phyloP scores from a whole-genome alignment of 2,329 filamentous ascomycete genomes.

The Colletotrichum salicis region DNA sequence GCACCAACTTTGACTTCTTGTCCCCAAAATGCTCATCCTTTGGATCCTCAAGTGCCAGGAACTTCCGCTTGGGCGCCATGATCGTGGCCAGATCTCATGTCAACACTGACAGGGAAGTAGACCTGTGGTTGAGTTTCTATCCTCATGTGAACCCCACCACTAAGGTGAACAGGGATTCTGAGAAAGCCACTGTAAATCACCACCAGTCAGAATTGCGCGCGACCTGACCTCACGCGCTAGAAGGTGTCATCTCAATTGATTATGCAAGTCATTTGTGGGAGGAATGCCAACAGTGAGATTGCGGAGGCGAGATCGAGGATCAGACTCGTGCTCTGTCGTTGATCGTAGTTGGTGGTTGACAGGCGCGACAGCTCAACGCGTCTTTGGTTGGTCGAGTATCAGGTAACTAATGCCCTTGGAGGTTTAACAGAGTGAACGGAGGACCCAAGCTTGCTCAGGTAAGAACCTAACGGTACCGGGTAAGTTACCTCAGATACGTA shows the following conservation, averaged over 20 bases:
- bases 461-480: too few species aligned
- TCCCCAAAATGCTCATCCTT: background rate
- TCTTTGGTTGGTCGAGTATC: background rate
- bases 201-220: background rate
- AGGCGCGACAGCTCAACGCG: constrained; percentile 8
- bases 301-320: background rate
- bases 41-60: background rate
- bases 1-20: constrained; percentile 17
- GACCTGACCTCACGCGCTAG: background rate
- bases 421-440: too few species aligned
- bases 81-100: background rate
- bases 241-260: background rate
- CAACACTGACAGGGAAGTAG: background rate
- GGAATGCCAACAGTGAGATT: background rate
- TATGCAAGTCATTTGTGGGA: background rate
- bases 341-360: constrained; percentile 7
- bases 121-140: background rate
- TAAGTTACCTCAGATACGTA: background rate
- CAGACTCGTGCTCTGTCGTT: constrained; percentile 1
- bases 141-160: background rate
- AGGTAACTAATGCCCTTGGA: background rate
- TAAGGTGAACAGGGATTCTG: background rate
- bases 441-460: too few species aligned
- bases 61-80: constrained; percentile 26
- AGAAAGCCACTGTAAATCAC: background rate